A percentile compares a stretch with the other conserved stretches of the same genome.
Evolutionary conservation across 768 basidiomycete species (phyloP).

Genomic region (Boletus tomentosulus): DNA sequence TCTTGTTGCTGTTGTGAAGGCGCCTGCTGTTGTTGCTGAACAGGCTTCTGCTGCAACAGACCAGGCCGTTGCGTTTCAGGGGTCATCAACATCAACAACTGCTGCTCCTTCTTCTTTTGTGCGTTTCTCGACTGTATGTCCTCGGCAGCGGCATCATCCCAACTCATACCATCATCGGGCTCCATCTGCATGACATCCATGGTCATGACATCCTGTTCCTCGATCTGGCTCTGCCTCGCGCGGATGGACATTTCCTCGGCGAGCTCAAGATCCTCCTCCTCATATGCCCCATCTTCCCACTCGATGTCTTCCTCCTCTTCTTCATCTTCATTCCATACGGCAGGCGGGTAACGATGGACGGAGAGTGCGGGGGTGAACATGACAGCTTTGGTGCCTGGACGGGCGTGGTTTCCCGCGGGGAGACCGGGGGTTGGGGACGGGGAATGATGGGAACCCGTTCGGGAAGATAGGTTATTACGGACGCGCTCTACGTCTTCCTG

Average conservation of each 20-base stretch:
- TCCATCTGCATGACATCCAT: conserved; percentile 46
- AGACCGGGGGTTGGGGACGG: conserved; percentile 44
- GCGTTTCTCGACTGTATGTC: conserved; percentile 39
- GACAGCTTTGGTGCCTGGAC: conserved; percentile 45
- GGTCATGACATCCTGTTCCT: conserved; percentile 28
- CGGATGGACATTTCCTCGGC: conserved; percentile 48
- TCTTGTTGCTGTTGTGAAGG: conserved; percentile 20
- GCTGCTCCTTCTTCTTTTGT: conserved; percentile 20
- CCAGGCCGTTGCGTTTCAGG: conserved; percentile 38
- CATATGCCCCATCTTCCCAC: conserved; percentile 64
- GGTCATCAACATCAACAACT: conserved; percentile 13
- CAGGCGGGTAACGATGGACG: conserved; percentile 74
- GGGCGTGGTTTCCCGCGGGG: conserved; percentile 22
- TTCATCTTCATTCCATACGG: conserved; percentile 79
- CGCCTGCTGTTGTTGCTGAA: conserved; percentile 6
- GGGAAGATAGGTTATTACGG: conserved; percentile 47
- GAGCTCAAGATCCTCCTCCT: conserved; percentile 65
- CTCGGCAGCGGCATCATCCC: conserved; percentile 72
- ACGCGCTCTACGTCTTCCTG: conserved; percentile 55
- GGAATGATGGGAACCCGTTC: conserved; percentile 45
- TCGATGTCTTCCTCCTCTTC: conserved; percentile 51
- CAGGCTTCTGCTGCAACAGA: conserved; percentile 22
- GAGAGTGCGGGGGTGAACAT: conserved; percentile 66
- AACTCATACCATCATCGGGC: conserved; percentile 80
- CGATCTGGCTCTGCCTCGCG: conserved; percentile 35